phyloP scores from a whole-genome alignment of 2,329 filamentous ascomycete genomes.

The Penicillium capsulatum region DNA sequence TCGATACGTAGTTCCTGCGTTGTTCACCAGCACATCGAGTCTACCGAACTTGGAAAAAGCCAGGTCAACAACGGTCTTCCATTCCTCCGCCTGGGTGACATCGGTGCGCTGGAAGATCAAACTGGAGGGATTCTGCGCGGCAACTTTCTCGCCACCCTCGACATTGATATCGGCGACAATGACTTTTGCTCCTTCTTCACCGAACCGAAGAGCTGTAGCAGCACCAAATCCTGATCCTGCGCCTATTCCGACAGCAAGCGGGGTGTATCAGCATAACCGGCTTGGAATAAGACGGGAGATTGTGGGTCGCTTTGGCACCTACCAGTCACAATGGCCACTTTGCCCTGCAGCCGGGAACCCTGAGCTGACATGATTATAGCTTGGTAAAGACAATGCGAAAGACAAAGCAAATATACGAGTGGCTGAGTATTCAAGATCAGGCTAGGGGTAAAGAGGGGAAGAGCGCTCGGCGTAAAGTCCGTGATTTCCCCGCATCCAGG shows the following conservation, averaged over 20 bases:
- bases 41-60: slow-evolving; percentile 30
- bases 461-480: slow-evolving; percentile 17
- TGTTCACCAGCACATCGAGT: slow-evolving; percentile 47
- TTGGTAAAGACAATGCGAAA: not conserved
- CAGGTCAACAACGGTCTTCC: slow-evolving; percentile 30
- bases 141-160: slow-evolving; percentile 31
- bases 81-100: slow-evolving; percentile 33
- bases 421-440: no score
- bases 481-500: slow-evolving; percentile 16
- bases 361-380: slow-evolving; percentile 12
- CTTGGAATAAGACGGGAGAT: not conserved
- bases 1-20: slow-evolving; percentile 43
- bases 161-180: slow-evolving; percentile 42
- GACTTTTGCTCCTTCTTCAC: slow-evolving; percentile 41
- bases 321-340: slow-evolving; percentile 47
- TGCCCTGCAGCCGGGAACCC: slow-evolving; percentile 38
- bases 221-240: slow-evolving; percentile 44
- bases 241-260: slow-evolving; percentile 19
- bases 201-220: slow-evolving; percentile 39
- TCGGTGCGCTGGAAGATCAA: slow-evolving; percentile 35
- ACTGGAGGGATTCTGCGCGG: slow-evolving; percentile 26
- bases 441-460: slow-evolving; percentile 18
- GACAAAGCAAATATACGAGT: no score
- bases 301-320: not conserved
- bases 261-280: not conserved